Base-by-base conservation (phyloP, 129 eudicot species). In the Saposhnikovia divaricata region DNA sequence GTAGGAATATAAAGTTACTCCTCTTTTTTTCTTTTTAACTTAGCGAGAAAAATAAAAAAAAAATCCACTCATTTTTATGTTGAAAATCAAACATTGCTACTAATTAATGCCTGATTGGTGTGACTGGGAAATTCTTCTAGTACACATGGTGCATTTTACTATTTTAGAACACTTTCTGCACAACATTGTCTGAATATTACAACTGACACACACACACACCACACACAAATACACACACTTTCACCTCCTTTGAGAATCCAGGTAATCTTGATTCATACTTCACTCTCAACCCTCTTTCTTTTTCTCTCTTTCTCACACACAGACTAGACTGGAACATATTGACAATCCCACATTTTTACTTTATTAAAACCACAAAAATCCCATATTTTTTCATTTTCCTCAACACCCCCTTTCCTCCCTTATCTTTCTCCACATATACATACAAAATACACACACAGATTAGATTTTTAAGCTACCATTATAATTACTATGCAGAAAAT, bases 331-430 rank as follows among this genome's bases (percentile, higher is more conserved):
- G 73, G 39, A 68, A 68, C 73, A 68, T 42, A 28, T 28, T 27
- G 21, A 68, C 73, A 34, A 15, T 68, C 0, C 69, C 34, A 61
- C 37, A 61, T 61, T 68, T 68, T 31, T 5, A 31, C 21, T 31
- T 13, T 68, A 68, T 68, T 31, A 31, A 68, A 68, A 4, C 42
- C 69, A 12, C 0, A 31, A 68, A 68, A 68, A 31, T 31, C 42
- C 73, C 18, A 68, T 68, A 43, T 68, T 68, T 66, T 61, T 42
- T 28, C 72, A 66, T 66, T 68, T 68, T 18, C 73, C 73, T 68
- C 40, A 68, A 13, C 73, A 68, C 73, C 73, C 39, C 37, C 16
- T 68, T 31, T 68, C 73, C 73, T 61, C 43, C 23, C 42, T 68
- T 68, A 31, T 68, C 73, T 68, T 42, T 68, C 42, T 68, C 18